These are phyloP conservation scores for Aaosphaeria arxii DNA, from an alignment of 2,329 filamentous ascomycete species.

Conservation along the genomic window DNA sequence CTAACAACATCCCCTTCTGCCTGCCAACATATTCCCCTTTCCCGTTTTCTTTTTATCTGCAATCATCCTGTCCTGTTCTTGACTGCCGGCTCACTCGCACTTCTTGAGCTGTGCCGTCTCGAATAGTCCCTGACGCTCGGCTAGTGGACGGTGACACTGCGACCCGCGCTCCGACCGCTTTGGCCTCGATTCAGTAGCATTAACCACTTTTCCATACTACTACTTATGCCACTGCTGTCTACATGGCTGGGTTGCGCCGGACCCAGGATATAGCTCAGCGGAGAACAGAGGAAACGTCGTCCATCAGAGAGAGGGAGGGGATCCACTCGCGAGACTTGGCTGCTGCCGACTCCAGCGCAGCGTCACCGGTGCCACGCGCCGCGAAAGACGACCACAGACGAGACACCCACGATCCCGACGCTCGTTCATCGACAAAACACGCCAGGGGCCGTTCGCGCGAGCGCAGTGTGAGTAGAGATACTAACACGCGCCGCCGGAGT, in stretches of 20 bases:
- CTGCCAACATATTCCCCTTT: too few species aligned
- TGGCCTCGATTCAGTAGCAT: too few species aligned
- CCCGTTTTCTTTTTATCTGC: background rate
- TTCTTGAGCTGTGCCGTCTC: too few species aligned
- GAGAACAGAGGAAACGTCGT: constrained; percentile 38
- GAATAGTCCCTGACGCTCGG: constrained; percentile 27
- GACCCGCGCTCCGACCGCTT: constrained; percentile 14
- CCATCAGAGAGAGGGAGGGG: constrained; percentile 30
- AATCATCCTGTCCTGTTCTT: background rate
- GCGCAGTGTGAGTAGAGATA: constrained; percentile 28
- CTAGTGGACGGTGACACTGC: constrained; percentile 33
- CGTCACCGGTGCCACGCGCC: constrained; percentile 35
- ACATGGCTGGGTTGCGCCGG: constrained; percentile 43
- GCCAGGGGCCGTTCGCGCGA: constrained; percentile 28
- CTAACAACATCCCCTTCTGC: too few species aligned
- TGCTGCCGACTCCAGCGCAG: constrained; percentile 24
- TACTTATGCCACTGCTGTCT: constrained; percentile 39
- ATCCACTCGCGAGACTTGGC: constrained; percentile 23
- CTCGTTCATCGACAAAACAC: constrained; percentile 21
- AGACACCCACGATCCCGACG: constrained; percentile 24
- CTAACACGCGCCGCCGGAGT: constrained; percentile 29
- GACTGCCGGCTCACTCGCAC: too few species aligned
- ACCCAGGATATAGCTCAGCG: constrained; percentile 43
- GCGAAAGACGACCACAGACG: constrained; percentile 32
- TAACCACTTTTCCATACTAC: constrained; percentile 21